Evolutionary conservation across 2,329 filamentous ascomycete genomes (phyloP), one percentile per base, ranked within the genome.

Genomic region (Trichoderma semiorbis): DNA sequence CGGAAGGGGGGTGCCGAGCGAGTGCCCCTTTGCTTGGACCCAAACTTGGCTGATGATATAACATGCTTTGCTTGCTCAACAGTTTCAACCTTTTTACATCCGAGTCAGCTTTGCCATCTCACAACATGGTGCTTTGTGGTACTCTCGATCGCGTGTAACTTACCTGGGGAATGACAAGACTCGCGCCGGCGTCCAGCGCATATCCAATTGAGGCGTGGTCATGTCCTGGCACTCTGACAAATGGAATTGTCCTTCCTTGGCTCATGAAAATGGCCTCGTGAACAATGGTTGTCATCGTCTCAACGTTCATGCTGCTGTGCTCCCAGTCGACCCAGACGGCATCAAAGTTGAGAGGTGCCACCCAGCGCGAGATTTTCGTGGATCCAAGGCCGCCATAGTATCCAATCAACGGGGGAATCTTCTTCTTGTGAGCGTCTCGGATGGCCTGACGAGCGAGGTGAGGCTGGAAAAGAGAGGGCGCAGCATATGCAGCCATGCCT

Each of bases 261-360:
- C 82, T 84, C 78, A 85, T 81, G 74, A 84, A 85, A 72, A 83
- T 81, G 72, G 83, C 76, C 67, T 85, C 83, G 71, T 85, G 84
- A 2, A 85, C 83, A 78, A 85, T 84, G 55, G 77, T 81, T 1
- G 83, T 85, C 84, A 86, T 86, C n/a, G 84, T 85, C 77, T 86
- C 84, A 30, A 85, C 80, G 67, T 81, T 80, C 74, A 82, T 84
- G 3, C 83, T 76, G 8, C 78, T 79, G 76, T 86, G 84, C 75
- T 86, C 84, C 84, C 83, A 85, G 78, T 86, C 84, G 71, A 86
- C 81, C 80, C 82, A 84, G 1, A 84, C 79, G 10, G 78, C 72
- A 72, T 86, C 84, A 66, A 78, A 85, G 2, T 82, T 82, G 69
- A 85, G 77, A 12, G 82, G 81, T 3, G 84, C 83, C 18, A 83